Conservation (phyloP, 768 basidiomycete species). For the Mycena floridula region DNA sequence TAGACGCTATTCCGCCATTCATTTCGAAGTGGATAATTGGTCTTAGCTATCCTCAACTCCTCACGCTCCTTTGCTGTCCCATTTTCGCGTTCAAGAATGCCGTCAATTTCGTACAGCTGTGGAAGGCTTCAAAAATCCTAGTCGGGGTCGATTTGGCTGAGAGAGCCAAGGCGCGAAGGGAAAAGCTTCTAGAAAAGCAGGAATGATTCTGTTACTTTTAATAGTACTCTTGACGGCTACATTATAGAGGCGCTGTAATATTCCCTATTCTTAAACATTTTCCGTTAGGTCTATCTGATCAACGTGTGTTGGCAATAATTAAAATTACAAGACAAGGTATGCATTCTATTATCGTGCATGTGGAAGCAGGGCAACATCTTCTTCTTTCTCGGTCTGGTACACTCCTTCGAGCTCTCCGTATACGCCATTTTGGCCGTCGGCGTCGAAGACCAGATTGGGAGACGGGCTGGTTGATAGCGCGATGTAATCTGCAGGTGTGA, state of each 20-base stretch:
- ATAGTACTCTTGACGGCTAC: neutral
- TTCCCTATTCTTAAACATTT: no score
- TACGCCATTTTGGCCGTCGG: neutral
- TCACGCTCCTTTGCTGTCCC: conserved; percentile 58
- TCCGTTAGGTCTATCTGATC: no score
- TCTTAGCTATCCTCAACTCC: conserved; percentile 71
- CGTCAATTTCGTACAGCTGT: conserved; percentile 93
- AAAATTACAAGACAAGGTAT: no score
- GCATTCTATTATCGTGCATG: no score
- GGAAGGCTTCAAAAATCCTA: conserved; percentile 95
- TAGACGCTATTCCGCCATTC: conserved; percentile 14
- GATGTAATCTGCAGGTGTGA: conserved; percentile 1
- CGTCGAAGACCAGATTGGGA: neutral
- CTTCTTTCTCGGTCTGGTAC: no score
- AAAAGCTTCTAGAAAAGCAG: conserved; percentile 15
- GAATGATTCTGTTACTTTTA: neutral
- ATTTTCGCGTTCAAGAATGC: conserved; percentile 81
- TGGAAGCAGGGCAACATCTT: no score
- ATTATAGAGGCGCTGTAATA: conserved; percentile 4
- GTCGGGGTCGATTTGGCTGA: conserved; percentile 92
- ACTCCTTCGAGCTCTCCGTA: neutral
- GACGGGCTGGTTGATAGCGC: conserved; percentile 3
- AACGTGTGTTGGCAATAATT: no score
- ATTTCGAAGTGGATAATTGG: conserved; percentile 21
- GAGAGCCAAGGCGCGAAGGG: conserved; percentile 58